Conservation (phyloP, 768 basidiomycete genomes). For the Tricholoma furcatifolium region DNA sequence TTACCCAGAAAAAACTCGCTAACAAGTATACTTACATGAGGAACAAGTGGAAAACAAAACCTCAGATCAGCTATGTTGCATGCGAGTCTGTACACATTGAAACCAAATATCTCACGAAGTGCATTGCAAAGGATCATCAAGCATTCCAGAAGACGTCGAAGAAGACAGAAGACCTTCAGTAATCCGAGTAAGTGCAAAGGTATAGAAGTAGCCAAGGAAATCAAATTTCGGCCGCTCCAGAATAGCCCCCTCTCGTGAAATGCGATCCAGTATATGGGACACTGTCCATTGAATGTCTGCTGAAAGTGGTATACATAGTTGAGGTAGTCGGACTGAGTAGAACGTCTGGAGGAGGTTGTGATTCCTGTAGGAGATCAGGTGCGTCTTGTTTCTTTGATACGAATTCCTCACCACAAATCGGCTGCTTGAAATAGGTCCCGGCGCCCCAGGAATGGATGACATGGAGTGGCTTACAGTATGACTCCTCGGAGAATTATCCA, state of each 20-base stretch:
- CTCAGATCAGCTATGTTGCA: background rate
- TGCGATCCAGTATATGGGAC: conserved; percentile 18
- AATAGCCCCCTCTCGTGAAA: conserved; percentile 24
- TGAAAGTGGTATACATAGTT: conserved; percentile 27
- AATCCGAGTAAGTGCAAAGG: too few relatives aligned
- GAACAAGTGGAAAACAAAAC: conserved; percentile 1
- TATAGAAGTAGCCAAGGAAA: background rate
- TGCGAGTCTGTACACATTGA: background rate
- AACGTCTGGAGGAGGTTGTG: conserved; percentile 18
- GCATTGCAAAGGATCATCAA: background rate
- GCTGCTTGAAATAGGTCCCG: background rate
- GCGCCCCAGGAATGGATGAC: conserved; percentile 3
- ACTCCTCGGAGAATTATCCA: background rate
- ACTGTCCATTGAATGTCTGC: conserved; percentile 32
- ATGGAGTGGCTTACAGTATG: conserved; percentile 8
- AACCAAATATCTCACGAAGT: too few relatives aligned
- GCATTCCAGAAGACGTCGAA: background rate
- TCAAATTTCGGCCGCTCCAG: conserved; percentile 33
- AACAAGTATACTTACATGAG: background rate
- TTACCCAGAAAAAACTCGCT: background rate
- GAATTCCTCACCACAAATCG: conserved; percentile 1
- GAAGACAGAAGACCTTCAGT: too few relatives aligned
- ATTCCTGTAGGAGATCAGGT: conserved; percentile 1
- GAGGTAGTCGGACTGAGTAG: conserved; percentile 24
- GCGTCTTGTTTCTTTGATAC: background rate